phyloP scores from a whole-genome alignment of 2,329 filamentous ascomycete genomes.

The Fusarium sp. region DNA sequence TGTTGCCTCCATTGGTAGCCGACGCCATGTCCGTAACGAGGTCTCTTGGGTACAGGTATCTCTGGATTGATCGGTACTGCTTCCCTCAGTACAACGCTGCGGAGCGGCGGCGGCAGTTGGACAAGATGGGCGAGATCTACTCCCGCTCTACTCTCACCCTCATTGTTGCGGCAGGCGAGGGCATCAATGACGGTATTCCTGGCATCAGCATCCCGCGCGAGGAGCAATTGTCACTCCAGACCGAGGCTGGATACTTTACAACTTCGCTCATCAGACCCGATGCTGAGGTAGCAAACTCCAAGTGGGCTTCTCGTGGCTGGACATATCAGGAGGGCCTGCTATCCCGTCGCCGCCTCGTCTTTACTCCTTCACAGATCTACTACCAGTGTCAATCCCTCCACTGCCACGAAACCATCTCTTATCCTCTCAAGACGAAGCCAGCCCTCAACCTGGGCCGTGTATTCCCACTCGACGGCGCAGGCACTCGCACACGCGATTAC shows the following conservation, averaged over 20 bases:
- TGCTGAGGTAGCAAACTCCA: conserved; percentile 49
- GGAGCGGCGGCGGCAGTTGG: conserved; percentile 45
- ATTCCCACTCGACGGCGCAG: conserved; percentile 43
- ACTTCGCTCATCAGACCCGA: conserved; percentile 52
- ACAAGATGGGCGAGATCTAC: conserved; percentile 51
- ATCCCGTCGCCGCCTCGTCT: conserved; percentile 50
- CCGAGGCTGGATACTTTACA: conserved; percentile 49
- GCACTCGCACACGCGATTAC: conserved; percentile 40
- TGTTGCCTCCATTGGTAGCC: conserved; percentile 45
- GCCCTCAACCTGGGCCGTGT: conserved; percentile 49
- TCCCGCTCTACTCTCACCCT: conserved; percentile 48
- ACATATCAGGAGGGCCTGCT: conserved; percentile 53
- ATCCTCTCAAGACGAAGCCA: conserved; percentile 48
- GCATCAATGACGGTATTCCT: conserved; percentile 47
- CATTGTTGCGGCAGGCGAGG: conserved; percentile 50
- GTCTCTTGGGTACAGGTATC: conserved; percentile 50
- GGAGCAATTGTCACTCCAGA: conserved; percentile 51
- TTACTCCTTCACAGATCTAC: conserved; percentile 53
- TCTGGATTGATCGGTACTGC: conserved; percentile 54
- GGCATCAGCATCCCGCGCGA: conserved; percentile 50
- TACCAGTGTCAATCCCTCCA: conserved; percentile 53
- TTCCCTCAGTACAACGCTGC: conserved; percentile 44
- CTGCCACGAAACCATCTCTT: conserved; percentile 52
- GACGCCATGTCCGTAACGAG: conserved; percentile 50
- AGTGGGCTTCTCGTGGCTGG: conserved; percentile 51